Conservation (phyloP, 192 early-diverging fungal genomes). For the Coemansia sp. region DNA sequence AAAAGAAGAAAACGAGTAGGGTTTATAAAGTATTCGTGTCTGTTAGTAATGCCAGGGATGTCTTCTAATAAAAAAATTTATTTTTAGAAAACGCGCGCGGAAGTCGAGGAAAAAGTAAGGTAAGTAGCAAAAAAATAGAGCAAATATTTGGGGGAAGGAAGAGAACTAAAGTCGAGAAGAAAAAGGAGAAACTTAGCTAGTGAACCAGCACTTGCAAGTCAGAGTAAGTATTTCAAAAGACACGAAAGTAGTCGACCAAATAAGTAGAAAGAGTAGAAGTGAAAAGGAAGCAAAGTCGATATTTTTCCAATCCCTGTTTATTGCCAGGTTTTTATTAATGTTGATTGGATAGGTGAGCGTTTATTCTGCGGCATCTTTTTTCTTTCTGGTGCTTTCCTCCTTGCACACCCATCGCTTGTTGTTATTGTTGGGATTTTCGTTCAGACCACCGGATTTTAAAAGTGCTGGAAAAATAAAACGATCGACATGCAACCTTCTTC, state of each 20-base stretch:
- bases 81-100: background rate
- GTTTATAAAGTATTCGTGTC: background rate
- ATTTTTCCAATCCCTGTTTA: background rate
- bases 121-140: background rate
- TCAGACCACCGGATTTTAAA: background rate
- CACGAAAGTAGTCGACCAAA: background rate
- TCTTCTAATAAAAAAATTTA: slow-evolving; percentile 3
- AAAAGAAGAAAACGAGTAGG: background rate
- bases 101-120: background rate
- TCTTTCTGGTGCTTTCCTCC: background rate
- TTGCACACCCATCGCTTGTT: background rate
- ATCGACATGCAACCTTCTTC: background rate
- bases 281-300: background rate
- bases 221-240: background rate
- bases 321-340: background rate
- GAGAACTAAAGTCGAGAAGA: background rate
- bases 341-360: too few species aligned
- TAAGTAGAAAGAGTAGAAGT: background rate
- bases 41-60: background rate
- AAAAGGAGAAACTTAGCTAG: background rate
- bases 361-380: background rate
- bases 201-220: background rate
- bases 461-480: background rate
- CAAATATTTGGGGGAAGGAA: background rate
- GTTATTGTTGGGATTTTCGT: background rate